Evolutionary conservation across 2,329 filamentous ascomycete genomes (phyloP), one percentile per base, ranked within the genome.

Genomic region (Magnaporthiopsis rhizophila): DNA sequence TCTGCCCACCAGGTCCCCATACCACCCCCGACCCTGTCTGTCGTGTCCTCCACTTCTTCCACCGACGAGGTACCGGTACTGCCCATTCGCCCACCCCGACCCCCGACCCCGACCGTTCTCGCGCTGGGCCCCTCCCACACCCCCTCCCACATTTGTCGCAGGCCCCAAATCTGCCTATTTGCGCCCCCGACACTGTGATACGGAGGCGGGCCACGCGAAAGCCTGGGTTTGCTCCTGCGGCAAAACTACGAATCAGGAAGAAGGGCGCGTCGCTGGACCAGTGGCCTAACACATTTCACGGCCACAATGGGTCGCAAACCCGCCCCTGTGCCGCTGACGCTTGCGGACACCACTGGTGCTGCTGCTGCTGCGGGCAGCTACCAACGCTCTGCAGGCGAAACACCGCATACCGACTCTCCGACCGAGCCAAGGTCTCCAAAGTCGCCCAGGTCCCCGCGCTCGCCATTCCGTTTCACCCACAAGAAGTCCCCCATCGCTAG

Each of bases 281-380:
- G 24, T 57, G 62, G 57, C 62, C 56, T n/a, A 36, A 32, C 28
- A 60, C 57, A 58, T 28, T 30, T 36, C 56, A 65, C 26, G 56
- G 60, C 60, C 67, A 75, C 66, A 68, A 86, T 86, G 83, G 82
- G 79, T 76, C 83, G 83, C 74, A 86, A 84, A 76, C 76, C 80
- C 72, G 81, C 79, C 75, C 83, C 83, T 69, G 80, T 85, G 78
- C 83, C 83, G 75, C 79, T 86, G 76, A 75, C 79, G 73, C 78
- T 86, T 75, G 76, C 78, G 71, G 78, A 78, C 65, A 67, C 71
- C 67, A 69, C 74, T 68, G 73, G 70, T 67, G 69, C 71, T 62
- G 45, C 61, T 62, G 50, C 61, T 32, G 50, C 61, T 32, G 56
- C 57, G 69, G 67, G 71, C 69, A 73, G 74, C 68, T 71, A 74